Conservation (phyloP, 1,284 basidiomycete species). For the Cryptococcus jaspeensis region DNA sequence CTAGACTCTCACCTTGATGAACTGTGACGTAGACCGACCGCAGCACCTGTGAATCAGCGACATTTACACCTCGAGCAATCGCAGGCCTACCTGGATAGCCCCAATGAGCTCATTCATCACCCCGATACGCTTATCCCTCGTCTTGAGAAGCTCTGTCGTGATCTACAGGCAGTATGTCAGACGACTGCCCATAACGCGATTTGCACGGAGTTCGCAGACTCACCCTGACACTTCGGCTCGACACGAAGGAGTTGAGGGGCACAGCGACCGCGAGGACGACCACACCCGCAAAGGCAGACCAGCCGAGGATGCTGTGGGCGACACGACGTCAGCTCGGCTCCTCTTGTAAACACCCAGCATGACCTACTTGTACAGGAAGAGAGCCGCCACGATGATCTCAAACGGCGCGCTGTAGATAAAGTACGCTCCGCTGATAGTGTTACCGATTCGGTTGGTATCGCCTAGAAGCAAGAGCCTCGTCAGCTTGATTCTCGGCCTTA, state of each 20-base stretch:
- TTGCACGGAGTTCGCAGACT: slow-evolving; percentile 20
- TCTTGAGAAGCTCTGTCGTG: slow-evolving; percentile 67
- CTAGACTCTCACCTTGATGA: slow-evolving; percentile 29
- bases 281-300: slow-evolving; percentile 81
- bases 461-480: slow-evolving; percentile 8
- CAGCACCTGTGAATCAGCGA: not conserved
- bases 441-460: slow-evolving; percentile 40
- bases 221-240: slow-evolving; percentile 62
- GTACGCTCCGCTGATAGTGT: slow-evolving; percentile 38
- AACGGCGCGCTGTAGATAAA: slow-evolving; percentile 68
- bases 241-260: slow-evolving; percentile 56
- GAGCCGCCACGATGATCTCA: slow-evolving; percentile 71
- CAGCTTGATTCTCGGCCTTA: not conserved
- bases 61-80: not conserved
- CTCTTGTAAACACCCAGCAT: not conserved
- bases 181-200: not conserved
- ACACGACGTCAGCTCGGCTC: slow-evolving; percentile 9
- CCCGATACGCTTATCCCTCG: slow-evolving; percentile 79
- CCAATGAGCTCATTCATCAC: slow-evolving; percentile 82
- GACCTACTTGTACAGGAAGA: slow-evolving; percentile 74
- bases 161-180: slow-evolving; percentile 53
- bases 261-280: slow-evolving; percentile 69
- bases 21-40: slow-evolving; percentile 13
- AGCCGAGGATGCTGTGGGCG: slow-evolving; percentile 67
- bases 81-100: slow-evolving; percentile 50